Evolutionary conservation across 345 rosid genomes (phyloP).

Genomic region (Diplotaxis tenuifolia): DNA sequence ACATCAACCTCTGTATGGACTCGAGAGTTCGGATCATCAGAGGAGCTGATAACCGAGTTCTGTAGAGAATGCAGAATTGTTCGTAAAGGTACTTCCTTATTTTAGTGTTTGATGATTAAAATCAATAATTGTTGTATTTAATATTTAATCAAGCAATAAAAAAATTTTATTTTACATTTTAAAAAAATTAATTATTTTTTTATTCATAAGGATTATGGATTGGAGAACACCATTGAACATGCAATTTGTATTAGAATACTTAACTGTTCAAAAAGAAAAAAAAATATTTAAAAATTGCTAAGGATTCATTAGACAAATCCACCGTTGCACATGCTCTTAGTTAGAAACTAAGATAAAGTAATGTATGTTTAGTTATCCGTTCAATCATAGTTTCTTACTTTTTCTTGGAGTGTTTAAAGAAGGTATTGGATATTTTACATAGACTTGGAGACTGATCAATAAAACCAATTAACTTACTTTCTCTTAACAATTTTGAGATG

Average conservation of each 20-base stretch:
- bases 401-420: not conserved
- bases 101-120: constrained; percentile 1
- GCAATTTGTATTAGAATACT: too few relatives aligned
- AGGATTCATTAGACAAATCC: too few relatives aligned
- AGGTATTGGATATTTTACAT: not conserved
- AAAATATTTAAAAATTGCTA: too few relatives aligned
- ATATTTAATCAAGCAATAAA: too few relatives aligned
- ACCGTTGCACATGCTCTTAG: too few relatives aligned
- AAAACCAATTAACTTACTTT: not conserved
- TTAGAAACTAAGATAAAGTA: not conserved
- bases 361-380: not conserved
- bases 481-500: not conserved
- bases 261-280: too few relatives aligned
- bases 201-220: too few relatives aligned
- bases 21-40: constrained; percentile 72
- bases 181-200: too few relatives aligned
- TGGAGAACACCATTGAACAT: too few relatives aligned
- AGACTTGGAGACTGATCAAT: not conserved
- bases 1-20: constrained; percentile 95
- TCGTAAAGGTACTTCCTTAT: constrained; percentile 71
- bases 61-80: constrained; percentile 97
- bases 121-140: too few relatives aligned
- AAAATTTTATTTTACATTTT: too few relatives aligned
- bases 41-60: constrained; percentile 89
- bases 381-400: not conserved